Conservation (phyloP, 148 eudicot species). For the Bassia scoparia region DNA sequence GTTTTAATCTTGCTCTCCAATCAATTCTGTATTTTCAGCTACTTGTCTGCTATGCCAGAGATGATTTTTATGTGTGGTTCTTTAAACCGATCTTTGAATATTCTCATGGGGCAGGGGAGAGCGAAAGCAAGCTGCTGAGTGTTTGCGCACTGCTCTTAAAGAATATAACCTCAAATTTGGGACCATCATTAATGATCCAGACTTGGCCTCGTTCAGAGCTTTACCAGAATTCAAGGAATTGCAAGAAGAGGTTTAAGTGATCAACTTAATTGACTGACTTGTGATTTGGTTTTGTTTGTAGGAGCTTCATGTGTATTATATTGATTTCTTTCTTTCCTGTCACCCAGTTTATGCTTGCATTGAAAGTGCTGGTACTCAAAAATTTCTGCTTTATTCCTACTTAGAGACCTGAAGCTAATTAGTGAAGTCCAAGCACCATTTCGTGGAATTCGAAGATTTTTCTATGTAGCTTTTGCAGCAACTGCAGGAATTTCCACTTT, state of each 20-base stretch:
- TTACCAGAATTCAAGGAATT: conserved; percentile 89
- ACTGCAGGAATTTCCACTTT: conserved; percentile 92
- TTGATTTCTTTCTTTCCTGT: neutral
- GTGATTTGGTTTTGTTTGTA: neutral
- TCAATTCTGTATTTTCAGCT: neutral
- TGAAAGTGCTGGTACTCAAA: neutral
- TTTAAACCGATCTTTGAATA: conserved; percentile 16
- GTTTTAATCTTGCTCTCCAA: neutral
- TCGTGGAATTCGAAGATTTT: conserved; percentile 89
- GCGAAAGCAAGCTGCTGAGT: conserved; percentile 84
- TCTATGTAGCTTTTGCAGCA: conserved; percentile 81
- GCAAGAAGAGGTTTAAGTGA: conserved; percentile 82
- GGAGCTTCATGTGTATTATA: conserved; percentile 8
- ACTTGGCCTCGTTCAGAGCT: conserved; percentile 94
- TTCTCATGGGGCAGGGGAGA: conserved; percentile 71
- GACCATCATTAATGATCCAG: conserved; percentile 97
- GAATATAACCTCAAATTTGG: conserved; percentile 90
- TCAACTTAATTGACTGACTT: conserved; percentile 13
- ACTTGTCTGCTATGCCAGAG: neutral
- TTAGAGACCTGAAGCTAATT: conserved; percentile 92
- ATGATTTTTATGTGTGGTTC: neutral
- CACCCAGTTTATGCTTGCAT: conserved; percentile 3
- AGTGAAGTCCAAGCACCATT: conserved; percentile 99
- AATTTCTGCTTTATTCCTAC: neutral
- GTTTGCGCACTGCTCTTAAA: conserved; percentile 84